Evolutionary conservation across 2,329 filamentous ascomycete species (phyloP).

Genomic region (Phaeosphaeriaceae sp.): DNA sequence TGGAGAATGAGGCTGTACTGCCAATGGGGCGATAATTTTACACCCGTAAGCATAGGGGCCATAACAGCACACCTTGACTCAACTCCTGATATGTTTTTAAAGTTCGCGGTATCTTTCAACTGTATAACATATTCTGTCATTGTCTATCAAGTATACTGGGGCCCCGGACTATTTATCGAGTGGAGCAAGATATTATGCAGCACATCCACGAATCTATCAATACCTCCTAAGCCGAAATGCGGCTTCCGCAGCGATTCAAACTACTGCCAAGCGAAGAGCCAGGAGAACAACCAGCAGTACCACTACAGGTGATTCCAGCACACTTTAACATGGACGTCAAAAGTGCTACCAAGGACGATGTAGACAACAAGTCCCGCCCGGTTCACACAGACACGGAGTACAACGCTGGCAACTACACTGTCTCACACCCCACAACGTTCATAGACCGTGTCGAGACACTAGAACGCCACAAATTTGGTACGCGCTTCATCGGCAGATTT

Average conservation of each 20-base stretch:
- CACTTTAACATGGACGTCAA: not conserved
- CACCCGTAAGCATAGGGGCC: too few species aligned
- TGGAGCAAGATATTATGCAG: too few species aligned
- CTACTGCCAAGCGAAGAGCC: not conserved
- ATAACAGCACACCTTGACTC: too few species aligned
- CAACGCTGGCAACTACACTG: not conserved
- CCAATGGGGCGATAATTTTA: too few species aligned
- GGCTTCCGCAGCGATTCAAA: not conserved
- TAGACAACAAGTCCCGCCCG: not conserved
- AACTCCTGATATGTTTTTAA: too few species aligned
- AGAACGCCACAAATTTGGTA: conserved; percentile 11
- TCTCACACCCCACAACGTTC: conserved; percentile 11
- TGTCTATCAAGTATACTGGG: too few species aligned
- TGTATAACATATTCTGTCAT: too few species aligned
- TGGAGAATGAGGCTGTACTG: too few species aligned
- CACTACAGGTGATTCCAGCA: not conserved
- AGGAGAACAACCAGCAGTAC: not conserved
- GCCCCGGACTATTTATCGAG: too few species aligned
- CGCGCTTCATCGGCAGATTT: conserved; percentile 7
- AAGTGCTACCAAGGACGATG: not conserved
- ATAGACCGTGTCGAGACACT: conserved; percentile 10
- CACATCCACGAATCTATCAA: too few species aligned
- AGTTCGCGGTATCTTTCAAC: too few species aligned
- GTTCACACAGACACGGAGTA: not conserved
- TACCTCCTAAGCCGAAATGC: too few species aligned